Conservation (phyloP, 257 asterid species). For the Voacanga thouarsii region DNA sequence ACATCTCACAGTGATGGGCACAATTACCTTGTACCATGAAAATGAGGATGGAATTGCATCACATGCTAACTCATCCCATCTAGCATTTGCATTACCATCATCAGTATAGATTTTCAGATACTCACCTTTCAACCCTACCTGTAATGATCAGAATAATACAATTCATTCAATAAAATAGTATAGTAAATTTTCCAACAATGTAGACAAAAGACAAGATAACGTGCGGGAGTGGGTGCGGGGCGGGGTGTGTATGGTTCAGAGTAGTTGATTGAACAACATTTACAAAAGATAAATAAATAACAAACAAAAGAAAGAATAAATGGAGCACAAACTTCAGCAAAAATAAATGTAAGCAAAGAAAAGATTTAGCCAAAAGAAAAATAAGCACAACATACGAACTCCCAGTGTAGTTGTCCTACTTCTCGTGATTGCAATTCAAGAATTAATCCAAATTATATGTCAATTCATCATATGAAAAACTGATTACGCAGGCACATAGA, state of each 20-base stretch:
- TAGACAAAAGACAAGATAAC: not conserved
- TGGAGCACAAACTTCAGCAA: not conserved
- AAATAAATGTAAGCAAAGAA: not conserved
- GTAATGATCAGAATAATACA: slow-evolving; percentile 11
- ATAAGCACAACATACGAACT: not conserved
- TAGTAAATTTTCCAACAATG: not conserved
- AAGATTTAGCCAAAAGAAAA: not conserved
- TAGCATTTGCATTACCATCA: slow-evolving; percentile 32
- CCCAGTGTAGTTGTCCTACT: not conserved
- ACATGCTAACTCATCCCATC: slow-evolving; percentile 53
- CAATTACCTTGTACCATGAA: slow-evolving; percentile 81
- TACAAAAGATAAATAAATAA: not conserved
- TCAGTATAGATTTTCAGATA: slow-evolving; percentile 40
- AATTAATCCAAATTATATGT: not conserved
- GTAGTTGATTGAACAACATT: not conserved
- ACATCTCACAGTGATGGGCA: not conserved
- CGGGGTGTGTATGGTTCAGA: not conserved
- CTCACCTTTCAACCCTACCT: slow-evolving; percentile 87
- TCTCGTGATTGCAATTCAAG: not conserved
- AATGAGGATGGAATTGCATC: slow-evolving; percentile 52
- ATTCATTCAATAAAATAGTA: not conserved
- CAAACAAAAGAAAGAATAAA: not conserved
- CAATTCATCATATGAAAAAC: not conserved
- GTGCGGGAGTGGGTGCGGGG: not conserved
- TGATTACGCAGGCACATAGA: not conserved